These are phyloP conservation scores for Mycena vulgaris DNA, from an alignment of 768 basidiomycete genomes.

Conservation along the genomic window DNA sequence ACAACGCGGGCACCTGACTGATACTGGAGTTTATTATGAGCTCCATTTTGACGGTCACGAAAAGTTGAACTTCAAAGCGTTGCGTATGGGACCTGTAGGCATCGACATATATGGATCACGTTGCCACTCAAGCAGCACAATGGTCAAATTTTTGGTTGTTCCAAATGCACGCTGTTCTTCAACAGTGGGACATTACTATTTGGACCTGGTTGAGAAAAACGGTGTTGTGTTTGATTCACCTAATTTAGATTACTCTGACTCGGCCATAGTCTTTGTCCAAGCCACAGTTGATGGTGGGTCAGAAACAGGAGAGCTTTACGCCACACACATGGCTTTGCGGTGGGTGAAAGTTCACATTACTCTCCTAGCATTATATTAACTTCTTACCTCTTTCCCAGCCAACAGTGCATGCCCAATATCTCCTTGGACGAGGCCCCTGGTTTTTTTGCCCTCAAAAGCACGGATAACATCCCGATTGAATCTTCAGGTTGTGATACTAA, in stretches of 20 bases:
- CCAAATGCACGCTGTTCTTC: slow-evolving; percentile 25
- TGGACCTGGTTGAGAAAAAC: slow-evolving; percentile 29
- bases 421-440: too few relatives aligned
- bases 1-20: slow-evolving; percentile 8
- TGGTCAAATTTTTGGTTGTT: slow-evolving; percentile 3
- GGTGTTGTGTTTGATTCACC: slow-evolving; percentile 1
- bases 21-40: slow-evolving; percentile 23
- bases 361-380: too few relatives aligned
- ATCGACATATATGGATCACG: slow-evolving; percentile 32
- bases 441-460: too few relatives aligned
- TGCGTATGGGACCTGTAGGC: slow-evolving; percentile 28
- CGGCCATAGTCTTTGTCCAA: slow-evolving; percentile 27
- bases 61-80: slow-evolving; percentile 26
- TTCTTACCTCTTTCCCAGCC: too few relatives aligned
- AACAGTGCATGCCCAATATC: too few relatives aligned
- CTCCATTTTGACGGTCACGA: slow-evolving; percentile 35
- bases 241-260: not conserved
- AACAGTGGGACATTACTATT: slow-evolving; percentile 28
- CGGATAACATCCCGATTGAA: too few relatives aligned
- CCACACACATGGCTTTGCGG: too few relatives aligned
- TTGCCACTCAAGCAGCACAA: slow-evolving; percentile 15
- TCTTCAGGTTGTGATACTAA: too few relatives aligned
- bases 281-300: slow-evolving; percentile 38
- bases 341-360: too few relatives aligned
- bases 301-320: too few relatives aligned